A percentile compares a stretch with the other conserved stretches of the same genome.
phyloP scores from a whole-genome alignment of 805 yeast genomes.

The Wickerhamomyces chambardii region DNA sequence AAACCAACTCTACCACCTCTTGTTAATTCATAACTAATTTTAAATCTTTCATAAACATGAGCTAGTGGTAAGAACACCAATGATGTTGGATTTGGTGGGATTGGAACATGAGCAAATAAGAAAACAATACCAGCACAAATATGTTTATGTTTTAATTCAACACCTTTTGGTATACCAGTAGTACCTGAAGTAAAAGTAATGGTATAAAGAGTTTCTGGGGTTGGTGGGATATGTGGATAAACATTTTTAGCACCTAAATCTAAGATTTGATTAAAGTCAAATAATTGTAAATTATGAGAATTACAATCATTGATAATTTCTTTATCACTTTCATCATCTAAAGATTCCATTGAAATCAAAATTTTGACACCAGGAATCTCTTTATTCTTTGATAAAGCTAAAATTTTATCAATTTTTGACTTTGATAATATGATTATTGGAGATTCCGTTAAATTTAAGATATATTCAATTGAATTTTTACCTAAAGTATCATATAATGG shows the following conservation, averaged over 20 bases:
- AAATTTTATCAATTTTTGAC: conserved; percentile 37
- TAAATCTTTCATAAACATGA: conserved; percentile 45
- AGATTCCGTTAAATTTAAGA: conserved; percentile 48
- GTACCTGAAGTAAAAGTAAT: conserved; percentile 72
- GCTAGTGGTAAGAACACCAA: conserved; percentile 48
- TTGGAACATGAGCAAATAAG: conserved; percentile 24
- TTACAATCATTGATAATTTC: conserved; percentile 21
- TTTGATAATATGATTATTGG: conserved; percentile 52
- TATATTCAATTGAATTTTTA: conserved; percentile 52
- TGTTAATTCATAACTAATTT: conserved; percentile 32
- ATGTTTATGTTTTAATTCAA: conserved; percentile 42
- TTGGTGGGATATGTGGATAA: conserved; percentile 35
- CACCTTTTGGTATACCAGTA: conserved; percentile 72
- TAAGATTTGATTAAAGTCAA: conserved; percentile 27
- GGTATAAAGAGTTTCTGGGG: conserved; percentile 44
- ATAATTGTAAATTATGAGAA: conserved; percentile 16
- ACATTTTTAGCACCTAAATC: conserved; percentile 33
- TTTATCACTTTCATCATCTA: conserved; percentile 22
- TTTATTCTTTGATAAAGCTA: conserved; percentile 38
- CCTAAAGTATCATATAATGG: conserved; percentile 52
- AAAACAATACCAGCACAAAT: conserved; percentile 40
- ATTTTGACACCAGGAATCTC: conserved; percentile 40
- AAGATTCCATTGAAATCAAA: conserved; percentile 46
- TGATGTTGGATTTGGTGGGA: conserved; percentile 18
- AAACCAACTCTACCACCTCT: conserved; percentile 45